These are phyloP conservation scores for Aphanomyces invadans DNA, from an alignment of 352 stramenopile genomes.

Conservation along the genomic window DNA sequence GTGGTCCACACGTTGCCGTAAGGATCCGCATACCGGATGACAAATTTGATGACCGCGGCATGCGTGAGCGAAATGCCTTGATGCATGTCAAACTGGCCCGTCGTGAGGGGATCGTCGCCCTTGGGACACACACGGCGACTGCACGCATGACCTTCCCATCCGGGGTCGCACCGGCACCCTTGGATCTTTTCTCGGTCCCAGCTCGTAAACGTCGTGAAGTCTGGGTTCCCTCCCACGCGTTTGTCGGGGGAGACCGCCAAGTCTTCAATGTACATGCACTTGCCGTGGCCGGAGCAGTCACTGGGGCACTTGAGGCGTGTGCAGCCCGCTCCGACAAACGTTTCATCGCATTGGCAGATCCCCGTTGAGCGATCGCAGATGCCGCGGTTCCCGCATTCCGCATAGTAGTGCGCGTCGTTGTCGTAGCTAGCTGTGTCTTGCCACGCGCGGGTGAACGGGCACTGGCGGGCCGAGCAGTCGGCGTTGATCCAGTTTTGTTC, in stretches of 20 bases:
- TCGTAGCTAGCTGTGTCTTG: conserved; percentile 46
- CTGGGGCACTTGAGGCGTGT: conserved; percentile 35
- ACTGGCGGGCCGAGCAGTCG: conserved; percentile 46
- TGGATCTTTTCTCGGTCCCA: conserved; percentile 83
- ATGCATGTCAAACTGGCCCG: conserved; percentile 43
- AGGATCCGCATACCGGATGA: conserved; percentile 61
- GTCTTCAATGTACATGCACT: conserved; percentile 49
- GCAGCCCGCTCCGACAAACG: conserved; percentile 65
- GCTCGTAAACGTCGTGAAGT: conserved; percentile 30
- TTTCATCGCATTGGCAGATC: conserved; percentile 48
- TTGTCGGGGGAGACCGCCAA: conserved; percentile 38
- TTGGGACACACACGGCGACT: conserved; percentile 73
- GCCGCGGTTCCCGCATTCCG: conserved; percentile 83
- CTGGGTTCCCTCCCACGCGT: conserved; percentile 29
- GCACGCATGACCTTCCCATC: conserved; percentile 78
- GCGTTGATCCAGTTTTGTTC: conserved; percentile 68
- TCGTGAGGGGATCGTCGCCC: conserved; percentile 81
- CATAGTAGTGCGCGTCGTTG: conserved; percentile 61
- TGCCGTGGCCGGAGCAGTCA: conserved; percentile 44
- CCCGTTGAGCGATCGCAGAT: conserved; percentile 69
- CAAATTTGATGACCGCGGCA: neutral
- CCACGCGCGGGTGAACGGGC: conserved; percentile 47
- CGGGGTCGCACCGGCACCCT: conserved; percentile 46
- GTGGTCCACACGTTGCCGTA: conserved; percentile 65
- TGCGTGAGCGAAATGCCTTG: conserved; percentile 32